Conservation (phyloP, 176 grass and related monocot species). For the Otatea glauca region DNA sequence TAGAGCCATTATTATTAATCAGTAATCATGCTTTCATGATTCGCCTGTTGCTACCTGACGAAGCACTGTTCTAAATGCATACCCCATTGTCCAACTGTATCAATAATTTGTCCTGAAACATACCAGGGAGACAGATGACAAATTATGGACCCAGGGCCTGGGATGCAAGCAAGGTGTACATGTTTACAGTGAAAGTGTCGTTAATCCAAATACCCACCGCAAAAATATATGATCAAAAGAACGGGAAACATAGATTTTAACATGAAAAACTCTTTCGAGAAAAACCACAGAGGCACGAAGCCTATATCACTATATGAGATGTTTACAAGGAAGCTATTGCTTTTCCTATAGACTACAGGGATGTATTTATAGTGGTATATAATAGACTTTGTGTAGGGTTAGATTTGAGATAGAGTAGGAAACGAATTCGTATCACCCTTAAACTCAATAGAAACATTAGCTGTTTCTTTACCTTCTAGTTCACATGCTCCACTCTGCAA, state of each 20-base stretch:
- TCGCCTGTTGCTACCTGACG: constrained; percentile 28
- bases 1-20: constrained; percentile 35
- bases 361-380: too few species aligned
- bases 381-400: too few species aligned
- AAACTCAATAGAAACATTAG: not conserved
- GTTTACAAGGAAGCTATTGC: too few species aligned
- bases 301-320: too few species aligned
- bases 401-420: too few species aligned
- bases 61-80: constrained; percentile 34
- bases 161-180: not conserved
- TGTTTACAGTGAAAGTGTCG: not conserved
- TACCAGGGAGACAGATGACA: not conserved
- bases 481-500: constrained; percentile 80
- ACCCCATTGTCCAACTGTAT: not conserved
- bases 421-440: too few species aligned
- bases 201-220: not conserved
- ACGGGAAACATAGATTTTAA: too few species aligned
- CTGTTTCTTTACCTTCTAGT: constrained; percentile 38
- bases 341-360: too few species aligned
- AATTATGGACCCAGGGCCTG: not conserved
- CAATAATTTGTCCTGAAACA: constrained; percentile 25
- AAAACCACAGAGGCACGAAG: too few species aligned
- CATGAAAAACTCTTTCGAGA: too few species aligned
- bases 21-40: constrained; percentile 39
- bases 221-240: too few species aligned